Base-by-base conservation (phyloP, 2,329 filamentous ascomycete genomes). In the Calonectria leucothoes region DNA sequence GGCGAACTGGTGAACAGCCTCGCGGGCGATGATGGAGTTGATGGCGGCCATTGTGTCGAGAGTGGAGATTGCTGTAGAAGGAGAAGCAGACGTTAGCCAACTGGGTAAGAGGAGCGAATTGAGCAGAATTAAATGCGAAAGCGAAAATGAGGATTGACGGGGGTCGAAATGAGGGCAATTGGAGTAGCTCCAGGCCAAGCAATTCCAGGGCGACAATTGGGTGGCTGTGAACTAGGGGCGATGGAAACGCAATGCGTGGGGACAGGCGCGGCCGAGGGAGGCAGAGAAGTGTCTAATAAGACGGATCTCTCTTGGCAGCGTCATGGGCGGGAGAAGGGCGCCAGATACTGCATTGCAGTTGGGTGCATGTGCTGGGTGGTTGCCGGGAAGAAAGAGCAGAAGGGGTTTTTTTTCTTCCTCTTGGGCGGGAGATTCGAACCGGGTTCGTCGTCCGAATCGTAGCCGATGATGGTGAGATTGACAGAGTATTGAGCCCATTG, bases 41-140 rank as follows among this genome's bases (percentile, higher is more conserved):
- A 87, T 84, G 80, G 82, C 84, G 78, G 85, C 84, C 85, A 87
- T 87, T 83, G 79, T 84, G 82, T 81, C 77, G 73, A 74, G 71
- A 77, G 75, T 78, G 73, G 75, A 78, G 76, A 78, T 79, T 79
- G 75, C 79, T 81, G 70, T n/a, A 52, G 59, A 59, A 23, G 68
- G n/a, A 52, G 27, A 51, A n/a, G 72, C 23, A 45, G 27, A 66
- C 29, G 49, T 66, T 27, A 69, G 70, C 59, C 12, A 61, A 27
- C n/a, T 52, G 55, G n/a, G 23, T n/a, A 31, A 65, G 66, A 29
- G 33, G 39, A 68, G 35, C 51, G 37, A n/a, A 55, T 45, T 37
- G 48, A 64, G 70, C 48, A 68, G 45, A 23, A 64, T 64, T 39
- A 49, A 33, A 33, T 63, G 63, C 33, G 35, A 45, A 49, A 25